Base-by-base conservation (phyloP, 1,139 yeast species). In the Nematodospora anomalae region DNA sequence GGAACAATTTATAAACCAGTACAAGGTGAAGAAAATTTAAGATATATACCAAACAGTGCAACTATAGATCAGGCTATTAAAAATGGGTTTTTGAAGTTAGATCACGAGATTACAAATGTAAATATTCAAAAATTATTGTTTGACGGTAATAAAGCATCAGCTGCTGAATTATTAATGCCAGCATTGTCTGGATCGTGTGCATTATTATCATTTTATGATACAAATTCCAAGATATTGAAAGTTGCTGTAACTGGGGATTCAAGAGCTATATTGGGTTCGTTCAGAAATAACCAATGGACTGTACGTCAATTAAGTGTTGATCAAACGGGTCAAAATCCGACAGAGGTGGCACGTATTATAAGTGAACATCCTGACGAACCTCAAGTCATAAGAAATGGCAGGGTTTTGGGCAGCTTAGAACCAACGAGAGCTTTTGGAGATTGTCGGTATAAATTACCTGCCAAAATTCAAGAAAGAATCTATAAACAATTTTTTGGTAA, bases 241-340 rank as follows among this genome's bases (percentile, higher is more conserved):
- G 96, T 92, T 21, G 98, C 98, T 0, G 95, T 90, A 5, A 81
- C 97, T 0, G 99, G 99, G 29, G 99, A 92, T 58, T 90, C 97
- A 0, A 74, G 98, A 45, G 97, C 97, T 0, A 76, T 92, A 16
- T 66, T 92, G 28, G 96, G 97, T 2, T 79, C 90, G 2, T 70
- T 78, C 37, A 76, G 75, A 43, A 78, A 71, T 33, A 86, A 86
- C 41, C 71, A 73, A 36, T 92, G 97, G 97, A 82, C 90, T 1
- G 97, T 92, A 4, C 76, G 78, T 45, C 90, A 95, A 15, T 72
- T 92, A 42, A 81, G 92, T 43, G 78, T 85, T 30, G 99, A 92
- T 59, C 98, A 92, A 61, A 92, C 98, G 0, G 98, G 97, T 15
- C 83, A 94, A 21, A 90, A 86, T 56, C 82, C 84, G 14, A 79